Evolutionary conservation across 768 basidiomycete genomes (phyloP), one percentile per base, ranked within the genome.

Genomic region (Serpula lacrymans): DNA sequence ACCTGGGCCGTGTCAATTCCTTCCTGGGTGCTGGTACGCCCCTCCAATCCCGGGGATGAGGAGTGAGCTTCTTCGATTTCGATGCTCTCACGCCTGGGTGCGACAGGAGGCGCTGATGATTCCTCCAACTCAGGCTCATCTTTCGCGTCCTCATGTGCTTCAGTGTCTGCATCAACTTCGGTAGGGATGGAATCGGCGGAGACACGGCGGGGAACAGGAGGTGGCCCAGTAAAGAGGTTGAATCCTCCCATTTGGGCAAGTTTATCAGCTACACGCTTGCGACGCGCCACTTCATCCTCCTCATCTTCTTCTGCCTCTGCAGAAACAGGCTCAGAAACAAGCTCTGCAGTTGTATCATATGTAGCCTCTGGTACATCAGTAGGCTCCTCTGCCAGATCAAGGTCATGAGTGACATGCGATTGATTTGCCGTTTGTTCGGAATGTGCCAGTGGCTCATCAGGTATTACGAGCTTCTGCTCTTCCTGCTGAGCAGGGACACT

Each of bases 191-290:
- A 43, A 1, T 22, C 39, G 6, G 39, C 36, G n/a, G 34, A 27
- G 5, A 35, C 34, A 43, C 41, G 58, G 11, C 50, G 55, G 4
- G 46, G 37, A 22, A 49, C 11, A 7, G 50, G 55, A 18, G 65
- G 60, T 21, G 54, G 67, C 11, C 66, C 60, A 6, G 68, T 62
- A 39, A 82, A 71, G 3, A 82, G 77, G 49, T 82, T 68, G 64
- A 72, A 63, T 48, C 75, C 73, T 12, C 83, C 85, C 66, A 78
- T 79, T 59, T 78, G 75, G 6, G 80, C 78, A 26, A 79, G 53
- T 16, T 63, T 67, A 44, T 78, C 82, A 17, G 82, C 75, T 16
- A 86, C 73, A 37, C 76, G 77, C 45, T 70, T 72, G 29, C 72
- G 70, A 25, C 77, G 72, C 2, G 70, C 63, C 45, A 65, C 74